phyloP scores from a whole-genome alignment of 176 grass and related monocot genomes.

The Carex kokanica region DNA sequence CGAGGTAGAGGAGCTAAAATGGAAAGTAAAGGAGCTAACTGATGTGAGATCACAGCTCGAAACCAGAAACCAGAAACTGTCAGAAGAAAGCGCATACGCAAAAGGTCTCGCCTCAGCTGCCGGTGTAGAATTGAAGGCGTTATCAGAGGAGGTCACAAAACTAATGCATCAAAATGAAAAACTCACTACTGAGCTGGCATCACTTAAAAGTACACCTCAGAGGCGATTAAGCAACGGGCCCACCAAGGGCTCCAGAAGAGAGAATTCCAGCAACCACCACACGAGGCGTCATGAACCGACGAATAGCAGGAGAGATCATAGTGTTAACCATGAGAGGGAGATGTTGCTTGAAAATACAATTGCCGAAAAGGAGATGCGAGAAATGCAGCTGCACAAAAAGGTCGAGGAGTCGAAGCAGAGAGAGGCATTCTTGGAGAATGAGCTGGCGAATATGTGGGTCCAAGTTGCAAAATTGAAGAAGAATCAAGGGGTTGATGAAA shows the following conservation, averaged over 20 bases:
- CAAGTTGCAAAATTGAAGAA: constrained; percentile 89
- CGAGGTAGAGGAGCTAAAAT: constrained; percentile 70
- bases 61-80: constrained; percentile 68
- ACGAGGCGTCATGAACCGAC: constrained; percentile 57
- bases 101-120: constrained; percentile 97
- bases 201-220: constrained; percentile 57
- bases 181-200: constrained; percentile 66
- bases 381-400: constrained; percentile 79
- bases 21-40: constrained; percentile 53
- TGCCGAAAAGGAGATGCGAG: constrained; percentile 66
- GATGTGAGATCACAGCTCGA: constrained; percentile 74
- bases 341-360: constrained; percentile 47
- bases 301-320: constrained; percentile 50
- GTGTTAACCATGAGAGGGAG: constrained; percentile 61
- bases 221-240: constrained; percentile 65
- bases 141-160: constrained; percentile 98
- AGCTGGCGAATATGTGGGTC: constrained; percentile 98
- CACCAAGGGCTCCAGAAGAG: constrained; percentile 55
- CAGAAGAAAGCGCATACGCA: constrained; percentile 91
- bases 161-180: constrained; percentile 99
- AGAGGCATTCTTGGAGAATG: constrained; percentile 84
- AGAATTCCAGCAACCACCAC: constrained; percentile 32
- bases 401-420: constrained; percentile 84
- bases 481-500: constrained; percentile 47
- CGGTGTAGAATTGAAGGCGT: constrained; percentile 88